phyloP scores from a whole-genome alignment of 306 rosid species.

The Begonia peltatifolia region DNA sequence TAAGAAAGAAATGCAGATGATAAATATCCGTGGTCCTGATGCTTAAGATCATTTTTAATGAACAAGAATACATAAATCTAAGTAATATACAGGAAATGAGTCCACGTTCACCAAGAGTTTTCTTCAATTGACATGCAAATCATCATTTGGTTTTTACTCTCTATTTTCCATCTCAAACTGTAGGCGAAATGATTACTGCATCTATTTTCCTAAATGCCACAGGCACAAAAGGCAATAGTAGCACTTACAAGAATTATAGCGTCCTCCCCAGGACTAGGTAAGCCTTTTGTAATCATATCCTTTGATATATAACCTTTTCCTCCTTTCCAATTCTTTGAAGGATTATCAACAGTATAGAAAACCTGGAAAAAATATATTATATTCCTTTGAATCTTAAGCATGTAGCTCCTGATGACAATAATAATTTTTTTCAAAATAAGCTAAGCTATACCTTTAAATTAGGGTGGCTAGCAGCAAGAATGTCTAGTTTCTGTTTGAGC shows the following conservation, averaged over 20 bases:
- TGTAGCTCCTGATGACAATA: neutral
- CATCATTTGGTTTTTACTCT: too few species aligned
- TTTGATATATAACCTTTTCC: slow-evolving; percentile 76
- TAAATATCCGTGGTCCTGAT: too few species aligned
- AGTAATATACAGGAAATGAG: too few species aligned
- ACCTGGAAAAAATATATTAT: slow-evolving; percentile 24
- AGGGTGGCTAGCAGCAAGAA: slow-evolving; percentile 71
- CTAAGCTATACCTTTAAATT: slow-evolving; percentile 56
- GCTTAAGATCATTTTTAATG: too few species aligned
- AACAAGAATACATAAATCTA: too few species aligned
- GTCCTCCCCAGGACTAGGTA: slow-evolving; percentile 70
- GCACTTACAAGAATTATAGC: slow-evolving; percentile 72
- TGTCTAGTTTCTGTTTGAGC: slow-evolving; percentile 86
- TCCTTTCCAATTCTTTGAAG: slow-evolving; percentile 81
- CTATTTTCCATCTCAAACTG: too few species aligned
- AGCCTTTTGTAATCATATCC: slow-evolving; percentile 76
- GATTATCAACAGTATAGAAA: slow-evolving; percentile 73
- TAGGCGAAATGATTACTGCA: too few species aligned
- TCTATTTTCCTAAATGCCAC: too few species aligned
- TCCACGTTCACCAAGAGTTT: too few species aligned
- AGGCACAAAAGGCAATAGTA: too few species aligned
- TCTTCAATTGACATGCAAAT: too few species aligned
- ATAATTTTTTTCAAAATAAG: neutral
- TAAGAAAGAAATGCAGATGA: too few species aligned
- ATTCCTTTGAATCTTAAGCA: neutral